Conservation (phyloP, 805 yeast species). For the Barnettozyma botsteinii region DNA sequence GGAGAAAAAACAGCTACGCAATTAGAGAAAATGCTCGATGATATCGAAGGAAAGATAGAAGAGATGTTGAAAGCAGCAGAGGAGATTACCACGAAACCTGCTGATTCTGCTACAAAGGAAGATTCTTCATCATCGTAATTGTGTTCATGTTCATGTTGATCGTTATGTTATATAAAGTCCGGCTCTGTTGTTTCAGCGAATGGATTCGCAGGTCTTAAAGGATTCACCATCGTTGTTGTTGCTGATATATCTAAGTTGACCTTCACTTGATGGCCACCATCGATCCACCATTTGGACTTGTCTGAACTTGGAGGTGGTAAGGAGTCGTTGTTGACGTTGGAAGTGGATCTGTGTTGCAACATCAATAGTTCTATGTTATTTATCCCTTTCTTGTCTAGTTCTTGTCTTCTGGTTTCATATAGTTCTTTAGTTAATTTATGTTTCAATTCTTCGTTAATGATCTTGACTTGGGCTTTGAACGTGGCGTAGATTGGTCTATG, state of each 20-base stretch:
- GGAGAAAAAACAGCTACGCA: conserved; percentile 62
- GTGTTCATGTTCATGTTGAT: too few relatives aligned
- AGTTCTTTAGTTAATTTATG: conserved; percentile 46
- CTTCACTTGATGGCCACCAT: conserved; percentile 54
- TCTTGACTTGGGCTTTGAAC: conserved; percentile 56
- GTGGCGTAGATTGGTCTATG: conserved; percentile 85
- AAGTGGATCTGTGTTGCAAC: conserved; percentile 15
- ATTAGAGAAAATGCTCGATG: conserved; percentile 60
- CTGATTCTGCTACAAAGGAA: not conserved
- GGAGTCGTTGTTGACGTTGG: conserved; percentile 25
- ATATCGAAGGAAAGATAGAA: conserved; percentile 60
- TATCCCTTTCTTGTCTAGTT: conserved; percentile 7
- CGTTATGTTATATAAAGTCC: conserved; percentile 11
- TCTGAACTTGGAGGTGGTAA: conserved; percentile 91
- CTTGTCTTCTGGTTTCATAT: conserved; percentile 40
- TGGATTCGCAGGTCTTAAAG: conserved; percentile 67
- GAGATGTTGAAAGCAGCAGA: conserved; percentile 45
- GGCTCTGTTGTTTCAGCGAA: conserved; percentile 44
- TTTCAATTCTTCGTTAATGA: conserved; percentile 55
- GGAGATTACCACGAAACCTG: conserved; percentile 9
- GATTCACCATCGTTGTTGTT: conserved; percentile 51
- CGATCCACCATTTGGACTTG: conserved; percentile 85
- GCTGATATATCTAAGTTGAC: conserved; percentile 42
- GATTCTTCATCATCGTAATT: not conserved
- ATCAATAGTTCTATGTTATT: conserved; percentile 11